Evolutionary conservation across 176 grass and related monocot species (phyloP), one percentile per base, ranked within the genome.

Genomic region (Cenchrus purpureus): DNA sequence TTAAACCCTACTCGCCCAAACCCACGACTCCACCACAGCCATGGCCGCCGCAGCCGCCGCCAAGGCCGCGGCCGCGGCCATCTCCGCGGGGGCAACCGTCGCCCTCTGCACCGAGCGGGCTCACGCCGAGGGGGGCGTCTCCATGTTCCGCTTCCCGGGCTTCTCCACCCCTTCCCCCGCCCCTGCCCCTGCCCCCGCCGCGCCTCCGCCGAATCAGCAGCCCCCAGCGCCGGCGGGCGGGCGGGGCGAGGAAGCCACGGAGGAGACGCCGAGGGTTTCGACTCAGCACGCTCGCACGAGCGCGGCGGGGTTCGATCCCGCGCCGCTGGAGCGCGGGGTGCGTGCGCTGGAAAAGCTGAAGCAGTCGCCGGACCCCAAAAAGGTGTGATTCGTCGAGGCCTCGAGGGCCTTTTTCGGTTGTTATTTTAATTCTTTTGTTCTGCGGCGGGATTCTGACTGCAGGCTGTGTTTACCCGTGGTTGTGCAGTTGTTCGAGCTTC

Each of bases 241-340:
- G 34, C 12, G 12, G 51, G 15, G 20, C 8, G 57, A 59, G 28
- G 59, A 37, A 42, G 76, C 55, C 51, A 68, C 74, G 78, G 91
- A 89, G 76, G 91, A 95, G 86, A 15, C 14, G 44, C 58, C 66
- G 67, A 92, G 17, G 86, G 81, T 86, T 19, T 86, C 93, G 73
- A 95, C 90, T 45, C 77, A 98, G 59, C 85, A 98, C 29, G 88
- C 96, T 14, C 86, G 96, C 63, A 98, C 91, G 17, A 86, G 83
- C 2, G 89, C 93, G 15, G 53, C 89, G 7, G 93, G 96, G 25
- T 95, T 98, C 86, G 91, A 95, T 69, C 93, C 96, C 12, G 88
- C 61, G 12, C 73, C 93, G 10, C 88, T 98, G 37, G 93, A 94
- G 81, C 74, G 74, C 22, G 96, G 78, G 8, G 93, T 65, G 48